Conservation (phyloP, 2,329 filamentous ascomycete genomes). For the Paraconiothyrium brasiliense region DNA sequence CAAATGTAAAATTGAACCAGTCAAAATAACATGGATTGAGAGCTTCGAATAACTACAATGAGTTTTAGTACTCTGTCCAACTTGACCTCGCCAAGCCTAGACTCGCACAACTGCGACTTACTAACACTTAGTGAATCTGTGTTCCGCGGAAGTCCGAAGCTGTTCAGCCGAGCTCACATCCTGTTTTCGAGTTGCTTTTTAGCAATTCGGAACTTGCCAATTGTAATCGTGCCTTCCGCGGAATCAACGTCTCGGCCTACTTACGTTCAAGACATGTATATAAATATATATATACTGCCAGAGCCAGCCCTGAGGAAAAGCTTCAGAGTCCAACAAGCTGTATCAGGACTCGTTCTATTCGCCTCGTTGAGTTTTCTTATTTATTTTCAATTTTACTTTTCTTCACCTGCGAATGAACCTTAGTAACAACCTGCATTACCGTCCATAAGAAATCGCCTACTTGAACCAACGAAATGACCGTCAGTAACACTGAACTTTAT, state of each 20-base stretch:
- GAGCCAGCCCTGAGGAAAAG: conserved; percentile 4
- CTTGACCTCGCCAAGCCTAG: neutral
- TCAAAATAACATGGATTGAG: too few relatives aligned
- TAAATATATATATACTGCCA: conserved; percentile 10
- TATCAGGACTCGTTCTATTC: conserved; percentile 1
- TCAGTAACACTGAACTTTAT: conserved; percentile 15
- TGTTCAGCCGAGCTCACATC: neutral
- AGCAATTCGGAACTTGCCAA: neutral
- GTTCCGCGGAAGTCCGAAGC: conserved; percentile 20
- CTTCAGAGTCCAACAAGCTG: conserved; percentile 6
- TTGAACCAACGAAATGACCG: conserved; percentile 14
- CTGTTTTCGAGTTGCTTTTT: neutral
- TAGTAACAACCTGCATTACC: neutral
- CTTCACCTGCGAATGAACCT: too few relatives aligned
- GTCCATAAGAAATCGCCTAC: neutral
- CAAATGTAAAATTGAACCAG: conserved; percentile 6
- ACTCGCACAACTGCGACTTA: conserved; percentile 12
- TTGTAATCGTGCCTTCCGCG: conserved; percentile 18
- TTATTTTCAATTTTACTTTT: too few relatives aligned
- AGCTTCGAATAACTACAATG: too few relatives aligned
- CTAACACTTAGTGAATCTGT: conserved; percentile 3
- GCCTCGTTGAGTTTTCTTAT: neutral
- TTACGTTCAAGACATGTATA: conserved; percentile 7
- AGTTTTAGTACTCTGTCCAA: neutral
- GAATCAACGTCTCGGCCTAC: conserved; percentile 3